A percentile compares a stretch with the other conserved stretches of the same genome.
These are phyloP conservation scores for Kluyveromyces starmeri DNA, from an alignment of 805 yeast species.

Conservation along the genomic window DNA sequence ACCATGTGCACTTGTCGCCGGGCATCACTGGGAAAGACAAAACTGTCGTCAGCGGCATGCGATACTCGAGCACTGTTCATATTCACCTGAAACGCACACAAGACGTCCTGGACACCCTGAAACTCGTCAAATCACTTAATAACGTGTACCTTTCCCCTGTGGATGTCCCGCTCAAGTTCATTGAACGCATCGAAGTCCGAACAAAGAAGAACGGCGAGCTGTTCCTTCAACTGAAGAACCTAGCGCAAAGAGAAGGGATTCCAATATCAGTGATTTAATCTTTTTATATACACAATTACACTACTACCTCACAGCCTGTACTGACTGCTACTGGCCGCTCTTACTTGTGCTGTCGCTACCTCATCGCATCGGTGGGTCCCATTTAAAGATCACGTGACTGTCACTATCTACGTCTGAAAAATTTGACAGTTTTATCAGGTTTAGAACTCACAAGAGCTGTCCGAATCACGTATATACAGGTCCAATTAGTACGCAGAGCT, in stretches of 20 bases:
- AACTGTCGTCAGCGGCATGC: slow-evolving; percentile 62
- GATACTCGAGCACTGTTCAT: slow-evolving; percentile 44
- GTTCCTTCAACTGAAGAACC: neutral
- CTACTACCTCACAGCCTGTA: no score
- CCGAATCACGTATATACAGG: no score
- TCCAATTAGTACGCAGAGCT: no score
- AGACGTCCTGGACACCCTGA: slow-evolving; percentile 31
- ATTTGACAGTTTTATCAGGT: no score
- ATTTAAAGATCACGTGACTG: no score
- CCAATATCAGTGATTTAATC: neutral
- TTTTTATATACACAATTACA: no score
- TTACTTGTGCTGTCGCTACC: no score
- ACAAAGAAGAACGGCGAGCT: neutral
- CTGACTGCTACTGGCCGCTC: no score
- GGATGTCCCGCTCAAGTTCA: slow-evolving; percentile 26
- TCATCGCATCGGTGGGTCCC: no score
- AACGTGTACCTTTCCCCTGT: slow-evolving; percentile 68
- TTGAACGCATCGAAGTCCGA: slow-evolving; percentile 10
- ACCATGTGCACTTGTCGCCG: slow-evolving; percentile 79
- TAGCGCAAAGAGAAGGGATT: neutral
- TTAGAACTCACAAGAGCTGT: no score
- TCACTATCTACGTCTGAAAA: no score
- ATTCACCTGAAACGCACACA: slow-evolving; percentile 53
- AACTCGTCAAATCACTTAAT: slow-evolving; percentile 57
- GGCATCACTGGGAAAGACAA: slow-evolving; percentile 38